Evolutionary conservation across 2,329 filamentous ascomycete species (phyloP), one percentile per base, ranked within the genome.

Genomic region (Fusarium keratoplasticum): DNA sequence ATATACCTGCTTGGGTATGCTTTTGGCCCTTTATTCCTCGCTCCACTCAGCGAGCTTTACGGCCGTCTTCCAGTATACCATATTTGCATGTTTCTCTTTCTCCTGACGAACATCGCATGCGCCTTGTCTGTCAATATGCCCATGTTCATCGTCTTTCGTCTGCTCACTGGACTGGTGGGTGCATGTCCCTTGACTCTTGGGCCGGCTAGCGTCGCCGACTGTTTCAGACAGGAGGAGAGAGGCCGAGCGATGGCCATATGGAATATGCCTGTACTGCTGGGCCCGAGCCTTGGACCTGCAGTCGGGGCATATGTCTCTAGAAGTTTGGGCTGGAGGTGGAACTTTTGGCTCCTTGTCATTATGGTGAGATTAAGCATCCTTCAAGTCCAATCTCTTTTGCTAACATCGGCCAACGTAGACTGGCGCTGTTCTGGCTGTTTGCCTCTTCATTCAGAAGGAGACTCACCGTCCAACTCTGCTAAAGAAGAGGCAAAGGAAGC

Each of bases 141-240:
- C 75, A 89, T 89, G 0, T 78, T 93, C n/a, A 84, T 91, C 80
- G 80, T 91, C 38, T 89, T 88, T 5, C 84, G 90, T 11, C 91
- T 92, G 79, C 89, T 90, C 69, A 83, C 85, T 8, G 89, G 87
- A 0, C 84, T 90, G 60, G 90, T 90, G 74, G 89, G 87, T 11
- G 86, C 86, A 0, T 87, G 86, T 40, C 87, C 89, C 0, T 76
- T 92, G 13, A 90, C 90, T 0, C 89, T 90, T 75, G 90, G 90
- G 6, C 88, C 88, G 33, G 89, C 89, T 18, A 88, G 88, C 2
- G 88, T 65, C 33, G 52, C 88, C 13, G 91, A 93, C 78, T 83
- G 92, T 77, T 84, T 91, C 35, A 76, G 78, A 0, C 84, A 85
- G 33, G 86, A 89, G 69, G 83, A 87, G 72, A 84, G 89, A 59